phyloP scores from a whole-genome alignment of 2,329 filamentous ascomycete genomes.

The Podosphaera fusca region DNA sequence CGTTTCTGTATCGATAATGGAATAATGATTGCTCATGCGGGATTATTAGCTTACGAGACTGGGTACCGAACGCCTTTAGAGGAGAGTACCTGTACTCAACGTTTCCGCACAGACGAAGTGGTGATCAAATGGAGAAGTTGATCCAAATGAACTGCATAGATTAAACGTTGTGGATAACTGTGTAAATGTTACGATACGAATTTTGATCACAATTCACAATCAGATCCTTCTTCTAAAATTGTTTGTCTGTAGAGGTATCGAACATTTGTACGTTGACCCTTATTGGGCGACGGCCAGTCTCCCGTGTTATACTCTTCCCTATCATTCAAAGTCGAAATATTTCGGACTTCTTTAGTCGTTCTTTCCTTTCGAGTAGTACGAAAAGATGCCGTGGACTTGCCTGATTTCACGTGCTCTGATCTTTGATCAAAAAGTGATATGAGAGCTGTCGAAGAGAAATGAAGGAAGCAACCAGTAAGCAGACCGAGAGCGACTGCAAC shows the following conservation, averaged over 20 bases:
- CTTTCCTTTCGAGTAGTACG: slow-evolving; percentile 10
- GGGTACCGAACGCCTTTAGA: slow-evolving; percentile 56
- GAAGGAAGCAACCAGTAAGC: slow-evolving; percentile 33
- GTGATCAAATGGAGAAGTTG: slow-evolving; percentile 53
- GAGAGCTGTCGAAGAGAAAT: slow-evolving; percentile 30
- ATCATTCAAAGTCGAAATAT: slow-evolving; percentile 4
- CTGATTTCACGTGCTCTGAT: slow-evolving; percentile 5
- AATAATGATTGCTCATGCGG: slow-evolving; percentile 98
- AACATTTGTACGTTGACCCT: slow-evolving; percentile 8
- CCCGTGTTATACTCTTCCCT: slow-evolving; percentile 4
- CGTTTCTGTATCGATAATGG: slow-evolving; percentile 97
- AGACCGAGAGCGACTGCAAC: slow-evolving; percentile 46
- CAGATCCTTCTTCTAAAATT: slow-evolving; percentile 43
- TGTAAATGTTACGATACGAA: background rate
- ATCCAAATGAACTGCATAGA: slow-evolving; percentile 1
- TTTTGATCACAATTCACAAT: background rate
- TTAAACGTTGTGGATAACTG: background rate
- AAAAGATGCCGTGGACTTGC: slow-evolving; percentile 10
- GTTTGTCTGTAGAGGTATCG: slow-evolving; percentile 36
- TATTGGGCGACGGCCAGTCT: slow-evolving; percentile 6
- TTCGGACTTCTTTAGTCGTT: slow-evolving; percentile 10
- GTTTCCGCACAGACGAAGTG: slow-evolving; percentile 66
- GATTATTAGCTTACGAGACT: slow-evolving; percentile 60
- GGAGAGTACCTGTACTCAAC: slow-evolving; percentile 66
- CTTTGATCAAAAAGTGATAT: slow-evolving; percentile 26